Conservation (phyloP, 2,329 filamentous ascomycete species). For the Zasmidium citrigriseum region DNA sequence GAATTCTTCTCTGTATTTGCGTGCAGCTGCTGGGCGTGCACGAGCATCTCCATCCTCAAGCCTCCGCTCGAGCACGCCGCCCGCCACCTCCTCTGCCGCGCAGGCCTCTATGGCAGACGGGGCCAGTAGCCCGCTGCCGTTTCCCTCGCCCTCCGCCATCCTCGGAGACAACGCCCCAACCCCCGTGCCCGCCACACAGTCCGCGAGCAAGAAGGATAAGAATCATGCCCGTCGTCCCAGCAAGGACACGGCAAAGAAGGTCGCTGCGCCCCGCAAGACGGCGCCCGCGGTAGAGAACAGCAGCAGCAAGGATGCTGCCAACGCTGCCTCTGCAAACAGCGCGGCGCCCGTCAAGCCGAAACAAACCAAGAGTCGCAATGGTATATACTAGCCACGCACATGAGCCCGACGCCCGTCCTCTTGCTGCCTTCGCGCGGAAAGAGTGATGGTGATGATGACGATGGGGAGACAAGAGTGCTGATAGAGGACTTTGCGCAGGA, state of each 20-base stretch:
- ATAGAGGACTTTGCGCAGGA: conserved; percentile 47
- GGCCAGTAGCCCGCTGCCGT: conserved; percentile 48
- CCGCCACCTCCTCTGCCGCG: background rate
- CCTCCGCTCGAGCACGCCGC: background rate
- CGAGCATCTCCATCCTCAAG: background rate
- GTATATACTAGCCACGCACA: conserved; percentile 45
- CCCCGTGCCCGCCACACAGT: conserved; percentile 27
- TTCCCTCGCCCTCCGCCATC: conserved; percentile 61
- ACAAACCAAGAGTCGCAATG: conserved; percentile 74
- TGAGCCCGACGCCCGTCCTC: background rate
- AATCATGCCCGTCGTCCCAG: conserved; percentile 30
- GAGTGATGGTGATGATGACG: background rate
- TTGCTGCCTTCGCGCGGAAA: background rate
- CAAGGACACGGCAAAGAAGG: conserved; percentile 27
- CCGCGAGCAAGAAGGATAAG: conserved; percentile 29
- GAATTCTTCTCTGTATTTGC: background rate
- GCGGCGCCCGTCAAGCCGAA: conserved; percentile 59
- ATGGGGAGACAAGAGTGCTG: conserved; percentile 19
- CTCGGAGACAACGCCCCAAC: conserved; percentile 35
- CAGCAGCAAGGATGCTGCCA: conserved; percentile 18
- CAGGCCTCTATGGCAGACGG: conserved; percentile 49
- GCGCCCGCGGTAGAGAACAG: conserved; percentile 13
- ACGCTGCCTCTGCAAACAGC: conserved; percentile 9
- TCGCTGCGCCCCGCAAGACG: conserved; percentile 22
- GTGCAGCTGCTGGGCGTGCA: background rate